Evolutionary conservation across 2,329 filamentous ascomycete species (phyloP).

Genomic region (Calonectria crousiana): DNA sequence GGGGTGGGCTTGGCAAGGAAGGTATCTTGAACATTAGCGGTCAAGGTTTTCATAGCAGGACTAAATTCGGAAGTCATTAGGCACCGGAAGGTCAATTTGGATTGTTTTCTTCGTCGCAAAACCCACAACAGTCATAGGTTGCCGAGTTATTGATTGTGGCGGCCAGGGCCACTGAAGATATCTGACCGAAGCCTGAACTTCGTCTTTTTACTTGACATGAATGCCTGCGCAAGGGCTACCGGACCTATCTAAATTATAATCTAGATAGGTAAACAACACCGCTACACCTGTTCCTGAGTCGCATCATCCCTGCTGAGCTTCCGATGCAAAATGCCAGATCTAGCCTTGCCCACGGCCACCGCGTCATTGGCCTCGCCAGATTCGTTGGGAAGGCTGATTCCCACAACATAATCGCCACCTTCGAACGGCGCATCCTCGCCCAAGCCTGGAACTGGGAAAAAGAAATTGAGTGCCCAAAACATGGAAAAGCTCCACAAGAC

Average conservation of each 20-base stretch:
- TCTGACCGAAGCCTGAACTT: too few species aligned
- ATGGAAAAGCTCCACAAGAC: conserved; percentile 25
- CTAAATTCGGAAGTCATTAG: too few species aligned
- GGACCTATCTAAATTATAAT: not conserved
- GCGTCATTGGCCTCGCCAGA: not conserved
- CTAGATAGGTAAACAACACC: not conserved
- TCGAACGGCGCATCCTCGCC: conserved; percentile 26
- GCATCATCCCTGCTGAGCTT: not conserved
- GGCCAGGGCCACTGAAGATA: too few species aligned
- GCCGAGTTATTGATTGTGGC: too few species aligned
- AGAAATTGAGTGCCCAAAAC: conserved; percentile 24
- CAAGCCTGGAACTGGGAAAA: conserved; percentile 26
- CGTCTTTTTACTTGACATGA: too few species aligned
- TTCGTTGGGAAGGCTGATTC: not conserved
- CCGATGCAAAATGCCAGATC: not conserved
- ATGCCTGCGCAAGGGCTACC: not conserved
- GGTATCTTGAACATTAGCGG: too few species aligned
- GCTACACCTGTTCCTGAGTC: not conserved
- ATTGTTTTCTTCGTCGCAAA: too few species aligned
- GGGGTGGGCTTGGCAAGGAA: too few species aligned
- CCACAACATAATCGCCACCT: conserved; percentile 20
- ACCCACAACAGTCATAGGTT: too few species aligned
- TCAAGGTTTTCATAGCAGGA: too few species aligned
- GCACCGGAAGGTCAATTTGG: too few species aligned
- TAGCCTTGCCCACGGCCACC: not conserved